These are phyloP conservation scores for Scytalidium sp. DNA, from an alignment of 2,329 filamentous ascomycete species.

Conservation along the genomic window DNA sequence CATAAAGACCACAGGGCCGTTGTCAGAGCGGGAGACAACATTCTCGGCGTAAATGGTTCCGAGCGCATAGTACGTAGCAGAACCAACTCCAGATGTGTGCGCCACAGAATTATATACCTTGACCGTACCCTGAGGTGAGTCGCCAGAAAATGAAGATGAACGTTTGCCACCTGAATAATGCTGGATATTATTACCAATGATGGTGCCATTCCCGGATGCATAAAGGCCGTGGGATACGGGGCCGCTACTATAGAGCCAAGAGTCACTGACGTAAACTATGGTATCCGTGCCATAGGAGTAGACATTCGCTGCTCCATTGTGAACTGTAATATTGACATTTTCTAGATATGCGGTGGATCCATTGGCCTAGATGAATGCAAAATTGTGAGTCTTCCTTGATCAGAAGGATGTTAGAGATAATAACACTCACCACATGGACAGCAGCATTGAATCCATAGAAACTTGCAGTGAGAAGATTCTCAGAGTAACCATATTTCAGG, in stretches of 20 bases:
- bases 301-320: constrained; percentile 32
- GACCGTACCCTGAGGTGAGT: constrained; percentile 26
- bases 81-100: constrained; percentile 27
- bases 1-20: constrained; percentile 23
- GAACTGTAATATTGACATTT: constrained; percentile 28
- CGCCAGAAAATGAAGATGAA: constrained; percentile 30
- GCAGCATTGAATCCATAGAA: constrained; percentile 31
- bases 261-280: constrained; percentile 22
- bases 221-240: constrained; percentile 30
- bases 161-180: constrained; percentile 29
- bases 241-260: constrained; percentile 29
- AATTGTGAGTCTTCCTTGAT: background rate
- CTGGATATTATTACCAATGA: constrained; percentile 19
- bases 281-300: constrained; percentile 28
- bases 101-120: constrained; percentile 26
- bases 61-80: constrained; percentile 29
- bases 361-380: constrained; percentile 24
- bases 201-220: constrained; percentile 29
- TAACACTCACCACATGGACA: constrained; percentile 19
- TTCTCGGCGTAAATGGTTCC: constrained; percentile 24
- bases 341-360: constrained; percentile 21
- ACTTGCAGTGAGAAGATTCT: constrained; percentile 25
- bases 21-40: constrained; percentile 22
- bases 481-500: constrained; percentile 27
- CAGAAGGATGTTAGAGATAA: background rate